Conservation (phyloP, 176 grass and related monocot genomes). For the Puccinellia tenuiflora region DNA sequence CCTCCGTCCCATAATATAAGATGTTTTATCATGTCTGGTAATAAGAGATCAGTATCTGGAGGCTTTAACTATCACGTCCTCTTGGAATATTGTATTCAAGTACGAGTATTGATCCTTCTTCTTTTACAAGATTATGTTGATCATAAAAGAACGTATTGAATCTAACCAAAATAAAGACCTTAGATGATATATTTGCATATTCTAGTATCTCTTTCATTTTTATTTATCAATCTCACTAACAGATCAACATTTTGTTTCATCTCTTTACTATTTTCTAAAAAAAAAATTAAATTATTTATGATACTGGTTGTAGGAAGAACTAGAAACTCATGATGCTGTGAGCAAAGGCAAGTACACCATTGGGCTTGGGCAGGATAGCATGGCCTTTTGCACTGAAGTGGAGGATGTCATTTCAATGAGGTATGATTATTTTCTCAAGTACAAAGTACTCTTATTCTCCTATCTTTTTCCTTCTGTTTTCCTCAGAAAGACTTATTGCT, state of each 20-base stretch:
- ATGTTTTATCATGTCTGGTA: too few species aligned
- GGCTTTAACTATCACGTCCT: not conserved
- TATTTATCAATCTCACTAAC: not conserved
- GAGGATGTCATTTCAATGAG: constrained; percentile 91
- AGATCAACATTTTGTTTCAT: not conserved
- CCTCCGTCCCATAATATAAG: too few species aligned
- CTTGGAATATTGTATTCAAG: not conserved
- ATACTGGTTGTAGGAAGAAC: constrained; percentile 50
- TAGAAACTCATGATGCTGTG: constrained; percentile 63
- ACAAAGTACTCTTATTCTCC: not conserved
- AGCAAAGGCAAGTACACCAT: constrained; percentile 88
- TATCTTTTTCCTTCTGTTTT: not conserved
- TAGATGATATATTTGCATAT: not conserved
- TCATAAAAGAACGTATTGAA: not conserved
- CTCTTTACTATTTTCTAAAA: not conserved
- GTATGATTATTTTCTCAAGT: constrained; percentile 7
- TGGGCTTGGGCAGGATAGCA: constrained; percentile 76
- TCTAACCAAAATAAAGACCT: not conserved
- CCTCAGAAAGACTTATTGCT: not conserved
- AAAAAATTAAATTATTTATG: not conserved
- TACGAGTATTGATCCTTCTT: not conserved
- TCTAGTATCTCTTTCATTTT: not conserved
- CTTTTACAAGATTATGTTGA: not conserved
- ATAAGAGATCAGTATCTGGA: not conserved
- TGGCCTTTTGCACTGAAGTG: constrained; percentile 74